Evolutionary conservation across 2,329 filamentous ascomycete genomes (phyloP).

Genomic region (Trichoderma sp.): DNA sequence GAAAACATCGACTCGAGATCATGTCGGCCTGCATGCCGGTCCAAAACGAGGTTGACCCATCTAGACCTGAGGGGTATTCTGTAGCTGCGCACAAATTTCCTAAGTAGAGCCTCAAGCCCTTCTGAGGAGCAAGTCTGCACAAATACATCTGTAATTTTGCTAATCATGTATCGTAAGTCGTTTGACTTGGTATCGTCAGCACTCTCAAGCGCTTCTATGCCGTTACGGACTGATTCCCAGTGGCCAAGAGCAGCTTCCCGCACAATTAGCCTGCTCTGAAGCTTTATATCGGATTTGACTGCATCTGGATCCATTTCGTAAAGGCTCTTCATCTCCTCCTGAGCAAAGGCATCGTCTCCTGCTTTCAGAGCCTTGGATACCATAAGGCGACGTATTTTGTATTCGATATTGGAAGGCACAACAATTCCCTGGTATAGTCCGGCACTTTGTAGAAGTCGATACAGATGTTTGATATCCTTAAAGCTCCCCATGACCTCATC

Average conservation of each 20-base stretch:
- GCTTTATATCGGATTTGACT: constrained; percentile 27
- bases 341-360: constrained; percentile 29
- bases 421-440: constrained; percentile 29
- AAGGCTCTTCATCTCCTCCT: constrained; percentile 29
- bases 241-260: constrained; percentile 30
- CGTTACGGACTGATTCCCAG: constrained; percentile 29
- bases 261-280: constrained; percentile 30
- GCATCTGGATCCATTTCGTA: constrained; percentile 23
- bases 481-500: constrained; percentile 12
- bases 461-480: constrained; percentile 28
- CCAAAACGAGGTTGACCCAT: constrained; percentile 33
- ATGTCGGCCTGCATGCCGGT: constrained; percentile 32
- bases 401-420: constrained; percentile 26
- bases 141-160: constrained; percentile 37
- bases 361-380: constrained; percentile 29
- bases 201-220: constrained; percentile 27
- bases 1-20: constrained; percentile 29
- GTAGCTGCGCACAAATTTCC: constrained; percentile 28
- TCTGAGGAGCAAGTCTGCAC: constrained; percentile 27
- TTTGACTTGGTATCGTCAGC: constrained; percentile 21
- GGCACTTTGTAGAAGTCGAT: constrained; percentile 30
- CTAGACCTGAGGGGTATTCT: constrained; percentile 29
- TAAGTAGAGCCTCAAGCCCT: constrained; percentile 33
- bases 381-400: constrained; percentile 32
- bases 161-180: constrained; percentile 30